Evolutionary conservation across 2,329 filamentous ascomycete genomes (phyloP), one percentile per base, ranked within the genome.

Genomic region (Nemania sp.): DNA sequence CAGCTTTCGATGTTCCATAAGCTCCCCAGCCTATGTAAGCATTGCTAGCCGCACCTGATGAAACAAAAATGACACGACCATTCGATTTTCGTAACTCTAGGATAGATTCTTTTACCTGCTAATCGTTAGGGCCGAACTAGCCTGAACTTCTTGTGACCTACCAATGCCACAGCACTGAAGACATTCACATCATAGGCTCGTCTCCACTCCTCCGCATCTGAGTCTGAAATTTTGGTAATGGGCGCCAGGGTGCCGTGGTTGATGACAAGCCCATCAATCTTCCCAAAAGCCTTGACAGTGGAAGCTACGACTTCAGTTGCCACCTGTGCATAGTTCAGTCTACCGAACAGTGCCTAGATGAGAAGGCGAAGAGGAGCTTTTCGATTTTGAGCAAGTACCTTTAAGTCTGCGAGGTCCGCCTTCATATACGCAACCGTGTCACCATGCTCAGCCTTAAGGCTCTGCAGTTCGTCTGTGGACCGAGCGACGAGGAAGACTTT

Each of bases 171-270:
- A 23, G 84, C 84, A 61, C 90, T 93, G 69, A 97, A 91, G 63
- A 97, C 84, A 69, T 97, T 97, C 57, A 91, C 77, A 63, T 96
- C 86, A 71, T 91, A 97, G 7, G 81, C 77, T 2, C 75, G 72
- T 65, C 84, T 86, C 90, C 92, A 97, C 56, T 89, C 86, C 31
- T 88, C 84, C 0, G 84, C 67, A n/a, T 82, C 81, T 14, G 80
- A 79, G 50, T 93, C 82, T 3, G 75, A 83, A 39, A 97, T 75
- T 53, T 82, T 83, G 45, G 82, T 83, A 36, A 95, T 86, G 1
- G 91, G 89, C n/a, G 84, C 81, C 39, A 99, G 74, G 1, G 85
- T 78, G 17, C 91, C 92, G 68, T 99, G 94, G 71, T 97, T 97
- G 57, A 97, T 75, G 11, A 99, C 83, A 39, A 99, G 70, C 1